Percentiles rank a stretch among this genome's conserved stretches.
Evolutionary conservation across 2,329 filamentous ascomycete genomes (phyloP).

Genomic region (Colletotrichum orchidophilum): DNA sequence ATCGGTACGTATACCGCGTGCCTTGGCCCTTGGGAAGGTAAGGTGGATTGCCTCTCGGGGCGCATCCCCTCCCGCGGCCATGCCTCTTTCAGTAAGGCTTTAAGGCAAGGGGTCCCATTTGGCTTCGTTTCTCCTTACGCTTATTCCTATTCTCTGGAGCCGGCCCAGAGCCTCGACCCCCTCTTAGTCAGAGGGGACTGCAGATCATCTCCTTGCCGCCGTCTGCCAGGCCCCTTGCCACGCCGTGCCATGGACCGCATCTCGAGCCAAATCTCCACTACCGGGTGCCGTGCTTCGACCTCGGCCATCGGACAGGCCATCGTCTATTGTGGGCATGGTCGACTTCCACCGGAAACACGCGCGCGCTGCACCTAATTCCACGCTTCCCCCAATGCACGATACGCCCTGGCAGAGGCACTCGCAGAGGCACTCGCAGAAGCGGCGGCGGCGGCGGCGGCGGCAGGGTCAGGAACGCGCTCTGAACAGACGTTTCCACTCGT

Average conservation of each 20-base stretch:
- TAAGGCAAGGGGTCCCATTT: constrained; percentile 6
- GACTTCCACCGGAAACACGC: not conserved
- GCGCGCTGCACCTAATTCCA: not conserved
- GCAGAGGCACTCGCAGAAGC: not conserved
- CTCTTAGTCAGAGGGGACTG: not conserved
- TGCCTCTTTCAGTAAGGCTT: not conserved
- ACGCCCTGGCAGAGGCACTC: constrained; percentile 1
- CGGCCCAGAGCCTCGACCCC: not conserved
- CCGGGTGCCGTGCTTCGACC: not conserved
- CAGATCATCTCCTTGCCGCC: constrained; percentile 17
- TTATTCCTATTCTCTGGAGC: constrained; percentile 24
- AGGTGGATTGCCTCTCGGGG: not conserved
- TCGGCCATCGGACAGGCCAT: not conserved
- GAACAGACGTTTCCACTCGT: constrained; percentile 2
- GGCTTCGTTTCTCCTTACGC: constrained; percentile 17
- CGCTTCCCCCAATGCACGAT: not conserved
- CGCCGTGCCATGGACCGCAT: not conserved
- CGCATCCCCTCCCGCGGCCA: not conserved
- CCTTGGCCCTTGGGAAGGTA: not conserved
- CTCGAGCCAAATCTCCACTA: not conserved
- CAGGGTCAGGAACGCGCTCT: not conserved
- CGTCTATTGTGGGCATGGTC: not conserved
- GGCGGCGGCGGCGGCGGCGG: not conserved
- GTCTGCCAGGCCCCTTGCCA: constrained; percentile 2
- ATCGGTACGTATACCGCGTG: not conserved